Base-by-base conservation (phyloP, 164 flowering plant species). In the Aristolochia contorta region DNA sequence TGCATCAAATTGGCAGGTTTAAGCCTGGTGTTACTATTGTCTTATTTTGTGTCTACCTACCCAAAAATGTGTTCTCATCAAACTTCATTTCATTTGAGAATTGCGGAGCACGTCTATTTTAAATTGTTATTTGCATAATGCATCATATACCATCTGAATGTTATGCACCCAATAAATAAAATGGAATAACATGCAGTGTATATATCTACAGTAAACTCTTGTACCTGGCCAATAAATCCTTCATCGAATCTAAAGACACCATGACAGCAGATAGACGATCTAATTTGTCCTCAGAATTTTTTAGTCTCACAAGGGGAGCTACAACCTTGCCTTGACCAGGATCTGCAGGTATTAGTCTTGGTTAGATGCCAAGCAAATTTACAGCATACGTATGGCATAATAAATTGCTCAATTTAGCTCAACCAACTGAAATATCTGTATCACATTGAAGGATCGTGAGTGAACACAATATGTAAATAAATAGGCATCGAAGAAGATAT, bases 301-400 rank as follows among this genome's bases (percentile, higher is more conserved):
- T 71, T 64, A 70, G 80, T 71, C 76, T 80, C 56, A 82, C 66
- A 49, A 93, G 71, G 30, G 99, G 96, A 65, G 96, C 91, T 61
- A 82, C 82, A 64, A 90, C 95, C 67, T 81, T 88, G 15, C 70
- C 78, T 50, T 79, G 81, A 55, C 93, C 86, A 60, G 99, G 97
- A 75, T 90, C 98, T 92, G 67, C 22, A 58, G 22, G 67, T 23
- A 70, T 47, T 21, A 49, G 54, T 23, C 20, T 12, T 20, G 9
- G 46, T n/a, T 16, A 33, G 43, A 20, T 33, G 13, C 3, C 12
- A 50, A n/a, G 54, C 20, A n/a, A 8, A 50, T 50, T 22, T 50
- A 50, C 54, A 50, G 20, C 2, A 50, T n/a, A 50, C 19, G 16
- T 50, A 10, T n/a, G 22, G 7, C 54, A 50, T 18, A 7, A 10